Conservation (phyloP, 352 stramenopile species). For the Blastocystis sp. region DNA sequence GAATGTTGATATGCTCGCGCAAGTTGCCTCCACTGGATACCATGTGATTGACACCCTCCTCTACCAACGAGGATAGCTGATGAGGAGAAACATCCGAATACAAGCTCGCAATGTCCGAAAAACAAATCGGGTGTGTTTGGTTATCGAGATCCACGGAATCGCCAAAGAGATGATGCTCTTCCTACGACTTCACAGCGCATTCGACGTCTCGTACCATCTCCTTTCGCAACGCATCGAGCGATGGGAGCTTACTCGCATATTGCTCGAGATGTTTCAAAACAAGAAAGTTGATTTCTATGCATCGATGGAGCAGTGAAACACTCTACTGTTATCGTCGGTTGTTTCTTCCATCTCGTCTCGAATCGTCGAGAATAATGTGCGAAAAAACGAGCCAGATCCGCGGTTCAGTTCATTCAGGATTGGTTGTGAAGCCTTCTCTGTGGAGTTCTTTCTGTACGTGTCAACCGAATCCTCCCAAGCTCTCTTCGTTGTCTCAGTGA, state of each 20-base stretch:
- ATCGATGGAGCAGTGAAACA: too few relatives aligned
- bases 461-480: too few relatives aligned
- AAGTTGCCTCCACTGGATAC: neutral
- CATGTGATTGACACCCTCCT: conserved; percentile 45
- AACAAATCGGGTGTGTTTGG: neutral
- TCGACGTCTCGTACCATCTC: conserved; percentile 12
- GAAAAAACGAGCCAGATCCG: neutral
- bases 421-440: too few relatives aligned
- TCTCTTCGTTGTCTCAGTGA: too few relatives aligned
- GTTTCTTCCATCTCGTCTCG: too few relatives aligned
- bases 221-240: neutral
- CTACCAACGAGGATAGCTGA: conserved; percentile 14
- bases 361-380: too few relatives aligned
- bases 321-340: too few relatives aligned
- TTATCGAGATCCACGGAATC: conserved; percentile 36
- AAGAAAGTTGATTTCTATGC: conserved; percentile 55
- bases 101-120: neutral
- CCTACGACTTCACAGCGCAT: neutral
- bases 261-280: conserved; percentile 52
- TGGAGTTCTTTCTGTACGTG: too few relatives aligned
- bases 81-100: conserved; percentile 43
- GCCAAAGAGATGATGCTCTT: conserved; percentile 45
- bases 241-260: conserved; percentile 45
- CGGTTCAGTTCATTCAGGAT: neutral
- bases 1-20: neutral